Conservation (phyloP, 768 basidiomycete genomes). For the Heimioporus sp. region DNA sequence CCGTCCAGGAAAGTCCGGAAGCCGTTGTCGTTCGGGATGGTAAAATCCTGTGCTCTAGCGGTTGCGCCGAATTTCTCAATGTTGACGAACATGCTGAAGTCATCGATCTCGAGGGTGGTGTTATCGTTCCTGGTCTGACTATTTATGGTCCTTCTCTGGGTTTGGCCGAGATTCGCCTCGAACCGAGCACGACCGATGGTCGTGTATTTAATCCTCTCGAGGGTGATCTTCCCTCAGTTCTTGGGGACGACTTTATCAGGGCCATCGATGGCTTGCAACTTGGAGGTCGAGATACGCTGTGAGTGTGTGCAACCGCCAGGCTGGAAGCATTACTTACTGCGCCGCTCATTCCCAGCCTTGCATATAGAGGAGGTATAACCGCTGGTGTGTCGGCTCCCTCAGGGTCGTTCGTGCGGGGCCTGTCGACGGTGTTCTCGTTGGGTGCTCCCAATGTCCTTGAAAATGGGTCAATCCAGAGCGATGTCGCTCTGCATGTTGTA, state of each 20-base stretch:
- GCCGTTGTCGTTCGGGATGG: slow-evolving; percentile 48
- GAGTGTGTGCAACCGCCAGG: neutral
- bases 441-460: slow-evolving; percentile 34
- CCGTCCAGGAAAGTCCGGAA: slow-evolving; percentile 11
- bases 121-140: slow-evolving; percentile 65
- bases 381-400: slow-evolving; percentile 51
- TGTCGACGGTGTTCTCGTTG: slow-evolving; percentile 62
- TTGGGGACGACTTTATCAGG: slow-evolving; percentile 10
- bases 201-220: slow-evolving; percentile 53
- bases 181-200: slow-evolving; percentile 73
- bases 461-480: slow-evolving; percentile 38
- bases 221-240: slow-evolving; percentile 34
- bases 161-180: slow-evolving; percentile 62
- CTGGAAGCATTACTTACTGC: neutral
- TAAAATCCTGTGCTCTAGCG: slow-evolving; percentile 48
- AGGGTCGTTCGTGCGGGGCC: slow-evolving; percentile 53
- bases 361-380: slow-evolving; percentile 68
- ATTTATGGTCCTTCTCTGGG: slow-evolving; percentile 74
- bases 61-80: slow-evolving; percentile 19
- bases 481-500: slow-evolving; percentile 61
- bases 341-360: slow-evolving; percentile 42
- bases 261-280: slow-evolving; percentile 44
- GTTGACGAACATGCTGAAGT: slow-evolving; percentile 27
- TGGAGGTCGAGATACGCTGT: slow-evolving; percentile 12
- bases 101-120: slow-evolving; percentile 72